Conservation (phyloP, 257 asterid genomes). For the Gentiana macrophylla region DNA sequence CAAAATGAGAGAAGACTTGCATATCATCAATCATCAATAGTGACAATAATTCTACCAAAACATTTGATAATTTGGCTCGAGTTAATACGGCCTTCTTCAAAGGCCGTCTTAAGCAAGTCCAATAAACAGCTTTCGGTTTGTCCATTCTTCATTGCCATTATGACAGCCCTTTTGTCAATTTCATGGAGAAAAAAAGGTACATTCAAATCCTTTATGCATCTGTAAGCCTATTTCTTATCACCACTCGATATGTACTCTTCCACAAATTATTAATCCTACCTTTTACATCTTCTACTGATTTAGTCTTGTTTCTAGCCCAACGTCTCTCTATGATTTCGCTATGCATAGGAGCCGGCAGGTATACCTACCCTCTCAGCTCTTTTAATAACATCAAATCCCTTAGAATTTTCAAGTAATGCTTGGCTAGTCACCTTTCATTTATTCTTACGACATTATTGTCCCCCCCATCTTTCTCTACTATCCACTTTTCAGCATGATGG, state of each 20-base stretch:
- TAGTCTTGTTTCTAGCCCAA: conserved; percentile 88
- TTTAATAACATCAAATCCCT: conserved; percentile 55
- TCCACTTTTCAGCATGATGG: no score
- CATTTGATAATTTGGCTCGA: conserved; percentile 87
- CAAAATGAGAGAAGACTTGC: no score
- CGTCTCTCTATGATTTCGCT: conserved; percentile 71
- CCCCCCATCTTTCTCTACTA: no score
- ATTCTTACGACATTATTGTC: no score
- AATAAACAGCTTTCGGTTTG: conserved; percentile 47
- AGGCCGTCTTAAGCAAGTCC: conserved; percentile 40
- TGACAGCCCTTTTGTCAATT: conserved; percentile 66
- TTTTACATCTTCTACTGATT: conserved; percentile 73
- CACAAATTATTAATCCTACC: conserved; percentile 44
- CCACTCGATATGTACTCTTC: conserved; percentile 66
- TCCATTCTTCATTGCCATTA: conserved; percentile 78
- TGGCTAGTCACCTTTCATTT: no score
- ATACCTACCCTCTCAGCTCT: conserved; percentile 57
- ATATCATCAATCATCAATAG: conserved; percentile 35
- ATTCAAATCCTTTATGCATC: conserved; percentile 71
- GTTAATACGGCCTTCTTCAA: conserved; percentile 62
- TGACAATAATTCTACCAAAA: conserved; percentile 62
- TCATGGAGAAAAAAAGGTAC: conserved; percentile 90
- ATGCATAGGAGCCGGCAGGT: conserved; percentile 72
- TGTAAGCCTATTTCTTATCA: conserved; percentile 64
- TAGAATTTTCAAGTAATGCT: conserved; percentile 39